Evolutionary conservation across 2,329 filamentous ascomycete species (phyloP).

Genomic region (Xylaria sp.): DNA sequence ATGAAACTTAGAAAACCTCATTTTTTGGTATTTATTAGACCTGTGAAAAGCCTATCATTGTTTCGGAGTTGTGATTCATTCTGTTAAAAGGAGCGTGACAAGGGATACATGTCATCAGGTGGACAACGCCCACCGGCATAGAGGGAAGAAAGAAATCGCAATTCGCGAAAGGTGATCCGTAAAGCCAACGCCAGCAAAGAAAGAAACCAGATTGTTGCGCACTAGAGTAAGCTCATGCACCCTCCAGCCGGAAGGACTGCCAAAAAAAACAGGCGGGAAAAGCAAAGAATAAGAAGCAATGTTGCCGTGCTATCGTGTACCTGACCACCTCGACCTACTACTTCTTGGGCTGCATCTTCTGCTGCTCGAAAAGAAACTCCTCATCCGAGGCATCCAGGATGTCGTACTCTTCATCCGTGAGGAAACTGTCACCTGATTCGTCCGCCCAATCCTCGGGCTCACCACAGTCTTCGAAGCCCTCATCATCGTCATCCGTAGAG

Average conservation of each 20-base stretch:
- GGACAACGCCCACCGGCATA: constrained; percentile 2
- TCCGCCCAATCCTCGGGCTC: constrained; percentile 57
- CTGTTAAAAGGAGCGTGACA: constrained; percentile 21
- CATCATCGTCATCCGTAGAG: constrained; percentile 37
- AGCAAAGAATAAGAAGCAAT: background rate
- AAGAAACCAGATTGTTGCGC: constrained; percentile 10
- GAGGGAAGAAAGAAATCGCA: constrained; percentile 15
- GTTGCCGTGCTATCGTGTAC: background rate
- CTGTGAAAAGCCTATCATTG: constrained; percentile 9
- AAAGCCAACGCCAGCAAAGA: constrained; percentile 13
- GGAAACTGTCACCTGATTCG: constrained; percentile 68
- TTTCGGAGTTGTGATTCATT: constrained; percentile 15
- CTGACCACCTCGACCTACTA: constrained; percentile 24
- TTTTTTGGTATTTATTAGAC: constrained; percentile 18
- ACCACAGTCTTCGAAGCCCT: constrained; percentile 49
- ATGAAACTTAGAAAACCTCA: constrained; percentile 8
- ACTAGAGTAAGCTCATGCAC: constrained; percentile 4
- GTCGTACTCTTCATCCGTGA: constrained; percentile 98
- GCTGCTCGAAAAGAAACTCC: constrained; percentile 61
- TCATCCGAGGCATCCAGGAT: constrained; percentile 93
- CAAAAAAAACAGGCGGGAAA: background rate
- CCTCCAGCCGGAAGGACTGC: constrained; percentile 1
- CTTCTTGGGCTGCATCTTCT: constrained; percentile 33
- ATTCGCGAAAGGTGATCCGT: constrained; percentile 5
- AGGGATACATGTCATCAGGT: constrained; percentile 16